Base-by-base conservation (phyloP, 2,329 filamentous ascomycete species). In the Orbilia brochopaga region DNA sequence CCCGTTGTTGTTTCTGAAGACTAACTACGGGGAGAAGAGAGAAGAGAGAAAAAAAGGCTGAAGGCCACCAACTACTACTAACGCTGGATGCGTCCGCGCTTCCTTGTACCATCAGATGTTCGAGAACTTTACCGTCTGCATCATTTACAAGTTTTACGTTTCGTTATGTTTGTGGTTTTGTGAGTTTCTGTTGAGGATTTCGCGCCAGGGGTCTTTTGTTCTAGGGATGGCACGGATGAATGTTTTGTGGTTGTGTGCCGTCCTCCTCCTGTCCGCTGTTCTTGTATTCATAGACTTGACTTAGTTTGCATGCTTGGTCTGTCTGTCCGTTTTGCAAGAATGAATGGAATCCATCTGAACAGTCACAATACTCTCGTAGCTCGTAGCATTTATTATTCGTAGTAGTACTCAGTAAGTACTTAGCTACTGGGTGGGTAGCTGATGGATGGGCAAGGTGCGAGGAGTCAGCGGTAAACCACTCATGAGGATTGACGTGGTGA, bases 201-300 rank as follows among this genome's bases (percentile, higher is more conserved):
- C 46, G 67, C 67, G 67, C 60, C 67, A 72, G 67, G 67, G 67
- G 67, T 72, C 67, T 50, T 72, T 72, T 72, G 67, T 72, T 72
- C 60, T 52, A 72, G 67, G 67, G 67, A 72, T 65, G 67, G 21
- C 15, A 48, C 19, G n/a, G n/a, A 19, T 56, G 23, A 52, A 50
- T n/a, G 8, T 23, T 56, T 64, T 15, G n/a, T 24, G 40, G 46
- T 24, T 52, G 21, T n/a, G n/a, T n/a, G 37, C 51, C 60, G 64
- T 72, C 67, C 67, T 72, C 67, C 67, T 72, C 67, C 67, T 72
- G 67, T 65, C 60, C 60, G 67, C 67, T 64, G 40, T 50, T 48
- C 64, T 60, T 61, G 57, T 48, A 57, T 72, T 60, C 54, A 65
- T 32, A 32, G 8, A 10, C 19, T 48, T n/a, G n/a, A n/a, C n/a